Evolutionary conservation across 2,329 filamentous ascomycete genomes (phyloP), one percentile per base, ranked within the genome.

Genomic region (Pseudopithomyces maydicus): DNA sequence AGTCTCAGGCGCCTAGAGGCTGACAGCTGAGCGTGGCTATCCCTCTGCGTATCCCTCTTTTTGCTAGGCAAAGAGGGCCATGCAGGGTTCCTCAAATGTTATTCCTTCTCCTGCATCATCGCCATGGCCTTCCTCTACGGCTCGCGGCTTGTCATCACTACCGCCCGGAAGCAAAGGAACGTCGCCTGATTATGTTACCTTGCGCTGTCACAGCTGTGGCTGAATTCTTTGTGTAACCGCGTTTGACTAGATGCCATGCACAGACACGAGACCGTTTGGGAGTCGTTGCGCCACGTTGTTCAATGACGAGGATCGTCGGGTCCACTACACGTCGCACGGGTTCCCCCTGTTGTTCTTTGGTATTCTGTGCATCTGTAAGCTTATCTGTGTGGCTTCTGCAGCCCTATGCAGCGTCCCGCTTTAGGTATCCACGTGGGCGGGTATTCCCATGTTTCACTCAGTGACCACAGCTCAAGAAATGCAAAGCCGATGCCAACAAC

Each of bases 331-430:
- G 61, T 63, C 38, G 59, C 41, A 62, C 61, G 35, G 57, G 10
- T 59, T 51, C 43, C 47, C n/a, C 35, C 39, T 53, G 35, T 49
- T 47, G 55, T 54, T 44, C 55, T 51, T 45, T 52, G 36, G 52
- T 55, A 53, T 48, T 60, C 47, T 58, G 49, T 54, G 52, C 57
- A 41, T 48, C 52, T 46, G 58, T 63, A 63, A 66, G 70, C 70
- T 74, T 60, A 68, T 56, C 63, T 59, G 59, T 65, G 65, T 38
- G 56, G 45, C 50, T 63, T 42, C 60, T 74, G 71, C 71, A 74
- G 70, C 71, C 70, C 67, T 73, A 73, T 70, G 70, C 69, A 62
- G 54, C 22, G 53, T 64, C 68, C 70, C 67, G 69, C 61, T 63
- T 66, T 55, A 55, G 58, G 54, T 55, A 60, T 54, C 62, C 68